Conservation (phyloP, 2,329 filamentous ascomycete genomes). For the Aspergillus niger region DNA sequence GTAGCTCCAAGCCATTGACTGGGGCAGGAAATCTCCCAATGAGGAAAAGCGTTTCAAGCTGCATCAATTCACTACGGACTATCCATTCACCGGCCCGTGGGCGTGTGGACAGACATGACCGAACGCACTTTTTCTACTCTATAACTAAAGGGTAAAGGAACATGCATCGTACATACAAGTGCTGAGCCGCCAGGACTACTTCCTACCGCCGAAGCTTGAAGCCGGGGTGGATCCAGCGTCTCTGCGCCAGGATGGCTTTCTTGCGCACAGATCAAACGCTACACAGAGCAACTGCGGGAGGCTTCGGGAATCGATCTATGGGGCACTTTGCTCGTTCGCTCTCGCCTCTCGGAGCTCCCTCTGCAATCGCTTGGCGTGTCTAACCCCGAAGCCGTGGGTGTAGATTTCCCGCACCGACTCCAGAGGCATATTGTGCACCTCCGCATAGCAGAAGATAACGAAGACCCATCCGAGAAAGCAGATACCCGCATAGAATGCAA, state of each 20-base stretch:
- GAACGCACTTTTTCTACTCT: background rate
- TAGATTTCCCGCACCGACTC: slow-evolving; percentile 58
- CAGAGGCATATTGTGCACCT: slow-evolving; percentile 58
- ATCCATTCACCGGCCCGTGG: background rate
- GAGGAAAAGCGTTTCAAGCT: background rate
- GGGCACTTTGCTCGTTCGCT: background rate
- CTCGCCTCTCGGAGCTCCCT: slow-evolving; percentile 29
- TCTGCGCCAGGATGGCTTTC: background rate
- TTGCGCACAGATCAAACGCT: background rate
- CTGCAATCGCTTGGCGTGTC: slow-evolving; percentile 44
- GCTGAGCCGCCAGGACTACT: background rate
- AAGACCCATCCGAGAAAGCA: slow-evolving; percentile 45
- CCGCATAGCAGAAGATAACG: slow-evolving; percentile 53
- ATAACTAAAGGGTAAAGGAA: background rate
- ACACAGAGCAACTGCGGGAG: background rate
- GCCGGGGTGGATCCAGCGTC: background rate
- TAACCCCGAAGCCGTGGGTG: slow-evolving; percentile 50
- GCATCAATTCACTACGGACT: background rate
- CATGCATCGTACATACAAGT: background rate
- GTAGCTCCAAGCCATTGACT: background rate
- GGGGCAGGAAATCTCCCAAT: background rate
- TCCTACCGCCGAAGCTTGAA: background rate
- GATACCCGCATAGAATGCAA: slow-evolving; percentile 55
- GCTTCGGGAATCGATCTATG: background rate
- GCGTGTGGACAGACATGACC: background rate